Evolutionary conservation across 176 grass and related monocot genomes (phyloP), one percentile per base, ranked within the genome.

Genomic region (Oryza meyeriana): DNA sequence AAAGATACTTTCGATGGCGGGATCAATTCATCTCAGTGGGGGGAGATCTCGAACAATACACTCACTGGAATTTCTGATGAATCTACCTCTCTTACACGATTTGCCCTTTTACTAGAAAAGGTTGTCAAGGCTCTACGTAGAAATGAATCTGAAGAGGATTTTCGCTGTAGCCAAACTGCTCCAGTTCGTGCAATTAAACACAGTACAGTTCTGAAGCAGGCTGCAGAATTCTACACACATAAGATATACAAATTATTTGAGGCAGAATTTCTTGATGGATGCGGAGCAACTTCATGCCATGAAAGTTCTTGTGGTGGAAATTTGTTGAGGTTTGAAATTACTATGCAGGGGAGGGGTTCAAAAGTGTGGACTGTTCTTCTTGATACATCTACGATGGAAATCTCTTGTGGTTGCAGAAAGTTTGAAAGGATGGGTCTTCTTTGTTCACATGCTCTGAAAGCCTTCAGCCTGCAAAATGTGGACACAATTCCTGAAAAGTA

Each of bases 191-290:
- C 90, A 58, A 86, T 93, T 73, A 96, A 95, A 64, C 85, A 96
- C 29, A 96, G 93, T 71, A 87, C 89, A 79, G 89, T 93, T 81
- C 45, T 96, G 75, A 96, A 93, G 75, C 93, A 91, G 68, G 88
- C 88, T 78, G 83, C 87, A 16, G 88, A 96, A 81, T 84, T 84
- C 12, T 96, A 90, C 62, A 93, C 93, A 2, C 93, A 93, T 65
- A 90, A 85, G 72, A 85, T 96, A 32, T 96, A 96, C 67, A 96
- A 93, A 74, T 78, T 96, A 88, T 96, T 93, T 88, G 93, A 96
- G 80, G 75, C 84, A 12, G 93, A 96, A 85, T 96, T 88, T 76
- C 76, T 93, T 11, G 93, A 96, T 71, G 93, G 93, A 18, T 93
- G 93, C 79, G 93, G 93, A 69, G 88, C 93, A 47, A 92, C 93